Evolutionary conservation across 2,329 filamentous ascomycete species (phyloP), one percentile per base, ranked within the genome.

Genomic region (Fusarium heterosporum): DNA sequence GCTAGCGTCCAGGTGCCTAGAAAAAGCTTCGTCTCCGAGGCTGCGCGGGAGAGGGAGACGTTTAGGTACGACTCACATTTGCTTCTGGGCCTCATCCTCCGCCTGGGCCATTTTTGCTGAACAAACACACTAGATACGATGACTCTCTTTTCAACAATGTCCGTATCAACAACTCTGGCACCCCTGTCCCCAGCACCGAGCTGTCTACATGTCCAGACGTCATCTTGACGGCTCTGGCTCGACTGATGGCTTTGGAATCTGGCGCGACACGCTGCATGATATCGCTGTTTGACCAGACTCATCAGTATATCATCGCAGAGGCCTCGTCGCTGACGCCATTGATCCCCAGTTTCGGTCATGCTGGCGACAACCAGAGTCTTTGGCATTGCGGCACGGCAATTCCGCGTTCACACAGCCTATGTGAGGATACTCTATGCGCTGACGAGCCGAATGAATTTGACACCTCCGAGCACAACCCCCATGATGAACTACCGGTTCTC

Each of bases 271-370:
- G 82, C 28, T 74, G 77, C 10, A 66, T 85, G 25, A 78, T 87
- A 54, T 86, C 84, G 1, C 74, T 87, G 17, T 85, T 87, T 62
- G 84, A 85, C 63, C 75, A 74, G 3, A 75, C 76, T 16, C 72
- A 79, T 50, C 83, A 87, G 64, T 80, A 85, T 54, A 74, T 86
- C 30, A 73, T 87, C n/a, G 83, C 84, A 42, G 84, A 87, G 62
- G 82, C 83, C 8, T 83, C 83, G 1, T 76, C 77, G 2, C 76
- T 74, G 2, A 74, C 80, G 4, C 79, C 78, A 0, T 69, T 85
- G 7, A 50, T 68, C 12, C 66, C 74, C 1, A 61, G 32, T 3
- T 43, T 70, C 9, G 53, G 55, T 6, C 58, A 52, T 13, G 55
- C 68, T 2, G 63, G 55, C 13, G 28, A 56, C 7, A 17, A 52